Base-by-base conservation (phyloP, 495 filamentous ascomycete species). In the Hyaloscypha variabilis region DNA sequence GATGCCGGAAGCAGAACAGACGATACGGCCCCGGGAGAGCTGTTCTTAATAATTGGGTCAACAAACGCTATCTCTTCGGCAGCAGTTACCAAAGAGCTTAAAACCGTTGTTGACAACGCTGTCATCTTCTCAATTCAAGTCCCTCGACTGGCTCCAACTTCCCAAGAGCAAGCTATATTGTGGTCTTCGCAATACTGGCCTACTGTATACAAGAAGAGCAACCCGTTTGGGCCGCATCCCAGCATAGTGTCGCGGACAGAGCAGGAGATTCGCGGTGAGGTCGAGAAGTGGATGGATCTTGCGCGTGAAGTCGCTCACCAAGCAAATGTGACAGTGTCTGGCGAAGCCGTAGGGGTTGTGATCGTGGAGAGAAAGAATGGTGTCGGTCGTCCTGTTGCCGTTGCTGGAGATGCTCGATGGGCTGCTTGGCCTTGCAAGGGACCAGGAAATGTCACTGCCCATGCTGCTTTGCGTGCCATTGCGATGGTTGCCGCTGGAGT, bases 171-270 rank as follows among this genome's bases (percentile, higher is more conserved):
- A 77, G 93, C 95, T 6, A 82, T 86, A 10, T 75, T 81, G 74
- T 97, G 92, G 92, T 88, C 85, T 31, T 78, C 84, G 28, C 81
- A 84, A 29, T 90, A 92, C 73, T 99, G 95, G 95, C 96, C 95
- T 0, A 87, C 90, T 6, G 81, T 92, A 8, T 98, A 96, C 79
- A 93, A 93, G 63, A 88, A 88, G 71, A 89, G 84, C 65, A 93
- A 93, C 72, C 86, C 93, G 34, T 83, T 92, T 72, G 86, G 92
- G 56, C 82, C 92, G 67, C 87, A 93, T 75, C 85, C 89, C 61
- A 79, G 82, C 49, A 84, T 84, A 64, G 83, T 87, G n/a, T 73
- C 78, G 21, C 74, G 83, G 68, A 70, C 75, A 24, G 81, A 84
- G 26, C 80, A 85, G 2, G 85, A 88, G 25, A 86, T 96, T n/a